Evolutionary conservation across 441 rosid genomes (phyloP), one percentile per base, ranked within the genome.

Genomic region (Euphorbia corollata): DNA sequence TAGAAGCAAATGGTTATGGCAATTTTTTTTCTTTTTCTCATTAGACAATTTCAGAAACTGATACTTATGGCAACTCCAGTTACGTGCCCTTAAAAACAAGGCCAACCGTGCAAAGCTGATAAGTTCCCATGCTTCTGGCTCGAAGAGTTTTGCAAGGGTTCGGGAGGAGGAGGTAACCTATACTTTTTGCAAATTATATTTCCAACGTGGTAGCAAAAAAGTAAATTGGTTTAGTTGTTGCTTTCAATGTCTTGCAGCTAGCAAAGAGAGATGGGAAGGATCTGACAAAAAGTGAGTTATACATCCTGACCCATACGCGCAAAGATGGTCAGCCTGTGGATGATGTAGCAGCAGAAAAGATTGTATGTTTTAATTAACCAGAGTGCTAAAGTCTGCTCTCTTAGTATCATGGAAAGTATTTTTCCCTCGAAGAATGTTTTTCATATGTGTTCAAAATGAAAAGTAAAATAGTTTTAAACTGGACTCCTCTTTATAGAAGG

Each of bases 121-220:
- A 61, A 67, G 59, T 61, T 24, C 18, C 11, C 82, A 74, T 64
- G 56, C 79, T 30, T 23, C 82, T 34, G 84, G 84, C 51, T 57
- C 72, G 30, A 78, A 81, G 75, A 81, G 82, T 62, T 81, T 53
- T 65, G 82, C 82, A 59, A 76, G 82, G 68, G 53, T 76, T 61
- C 75, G 80, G 15, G 84, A 81, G 68, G 82, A 81, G 67, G 82
- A 76, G 84, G 84, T 78, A 68, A 68, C 20, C 34, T 30, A 13
- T 22, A 30, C 41, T 59, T 69, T 60, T 66, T 43, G 68, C 30
- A 60, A 43, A 16, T 59, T 67, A 10, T 71, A 48, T 45, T 61
- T 72, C 16, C 18, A 51, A 20, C 56, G 0, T 67, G 24, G 6
- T 54, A 15, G 32, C 36, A 8, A 32, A 30, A 51, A 27, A 19